Evolutionary conservation across 768 basidiomycete species (phyloP).

Genomic region (Leccinum uliginosum): DNA sequence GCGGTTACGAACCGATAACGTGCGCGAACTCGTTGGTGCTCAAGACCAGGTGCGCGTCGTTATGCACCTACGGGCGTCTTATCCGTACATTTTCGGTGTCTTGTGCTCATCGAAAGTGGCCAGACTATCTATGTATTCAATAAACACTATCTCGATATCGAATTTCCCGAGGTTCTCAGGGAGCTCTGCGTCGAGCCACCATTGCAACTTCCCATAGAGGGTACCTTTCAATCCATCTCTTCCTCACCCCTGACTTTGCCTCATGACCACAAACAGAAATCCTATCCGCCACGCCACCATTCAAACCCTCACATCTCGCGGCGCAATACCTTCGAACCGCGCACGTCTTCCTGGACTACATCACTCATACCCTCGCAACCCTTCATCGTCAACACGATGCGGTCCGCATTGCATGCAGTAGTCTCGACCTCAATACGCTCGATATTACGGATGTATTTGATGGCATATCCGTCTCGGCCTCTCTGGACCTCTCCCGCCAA

Average conservation of each 20-base stretch:
- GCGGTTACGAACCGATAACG: constrained; percentile 63
- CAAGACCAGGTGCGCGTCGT: constrained; percentile 63
- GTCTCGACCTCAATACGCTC: constrained; percentile 69
- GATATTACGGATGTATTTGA: constrained; percentile 70
- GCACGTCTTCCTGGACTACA: constrained; percentile 59
- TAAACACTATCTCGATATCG: constrained; percentile 71
- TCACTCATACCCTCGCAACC: constrained; percentile 47
- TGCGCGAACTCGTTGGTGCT: constrained; percentile 70
- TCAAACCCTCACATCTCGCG: constrained; percentile 62
- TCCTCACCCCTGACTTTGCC: background rate
- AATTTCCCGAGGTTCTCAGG: constrained; percentile 60
- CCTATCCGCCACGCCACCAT: constrained; percentile 66
- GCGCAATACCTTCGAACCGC: constrained; percentile 63
- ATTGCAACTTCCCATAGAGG: constrained; percentile 69
- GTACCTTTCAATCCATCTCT: constrained; percentile 32
- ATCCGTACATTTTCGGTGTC: background rate
- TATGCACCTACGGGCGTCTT: background rate
- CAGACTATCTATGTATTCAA: constrained; percentile 82
- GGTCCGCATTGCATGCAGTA: constrained; percentile 65
- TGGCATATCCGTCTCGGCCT: constrained; percentile 48
- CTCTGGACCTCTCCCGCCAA: constrained; percentile 65
- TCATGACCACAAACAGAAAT: constrained; percentile 38
- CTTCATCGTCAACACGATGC: constrained; percentile 67
- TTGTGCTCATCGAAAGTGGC: constrained; percentile 10
- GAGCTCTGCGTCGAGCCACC: constrained; percentile 57